Percentiles rank a stretch among this genome's conserved stretches.
phyloP scores from a whole-genome alignment of 2,329 filamentous ascomycete genomes.

The Fonsecaea pedrosoi region DNA sequence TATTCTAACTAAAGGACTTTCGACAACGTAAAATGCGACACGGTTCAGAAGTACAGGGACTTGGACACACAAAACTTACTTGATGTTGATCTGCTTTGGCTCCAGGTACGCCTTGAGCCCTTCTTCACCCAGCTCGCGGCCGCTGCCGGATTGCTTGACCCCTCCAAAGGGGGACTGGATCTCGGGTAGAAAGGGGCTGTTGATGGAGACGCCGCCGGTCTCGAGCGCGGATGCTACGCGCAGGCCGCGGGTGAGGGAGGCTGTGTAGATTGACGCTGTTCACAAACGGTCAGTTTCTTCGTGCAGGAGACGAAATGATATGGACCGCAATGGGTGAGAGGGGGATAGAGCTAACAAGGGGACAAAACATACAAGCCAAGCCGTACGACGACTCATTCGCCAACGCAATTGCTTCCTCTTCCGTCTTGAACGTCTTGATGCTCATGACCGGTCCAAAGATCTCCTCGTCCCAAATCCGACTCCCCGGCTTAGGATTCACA shows the following conservation, averaged over 20 bases:
- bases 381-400: slow-evolving; percentile 52
- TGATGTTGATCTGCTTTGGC: slow-evolving; percentile 25
- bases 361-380: slow-evolving; percentile 43
- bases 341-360: not conserved
- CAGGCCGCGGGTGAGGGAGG: slow-evolving; percentile 48
- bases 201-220: slow-evolving; percentile 53
- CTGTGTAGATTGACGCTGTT: slow-evolving; percentile 48
- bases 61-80: not conserved
- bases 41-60: no score
- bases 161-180: slow-evolving; percentile 51
- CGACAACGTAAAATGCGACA: no score
- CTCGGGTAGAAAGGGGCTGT: slow-evolving; percentile 50
- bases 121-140: slow-evolving; percentile 54
- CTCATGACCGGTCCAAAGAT: slow-evolving; percentile 53
- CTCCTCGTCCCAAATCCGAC: slow-evolving; percentile 49
- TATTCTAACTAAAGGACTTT: no score
- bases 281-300: not conserved
- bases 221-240: slow-evolving; percentile 50
- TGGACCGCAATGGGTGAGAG: not conserved
- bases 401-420: slow-evolving; percentile 47
- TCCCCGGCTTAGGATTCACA: slow-evolving; percentile 43
- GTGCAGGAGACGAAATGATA: not conserved
- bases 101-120: slow-evolving; percentile 25
- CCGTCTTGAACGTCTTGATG: slow-evolving; percentile 47
- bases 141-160: slow-evolving; percentile 57